A percentile compares a stretch with the other conserved stretches of the same genome.
These are phyloP conservation scores for Moniliophthora roreri DNA, from an alignment of 1,284 basidiomycete genomes.

Conservation along the genomic window DNA sequence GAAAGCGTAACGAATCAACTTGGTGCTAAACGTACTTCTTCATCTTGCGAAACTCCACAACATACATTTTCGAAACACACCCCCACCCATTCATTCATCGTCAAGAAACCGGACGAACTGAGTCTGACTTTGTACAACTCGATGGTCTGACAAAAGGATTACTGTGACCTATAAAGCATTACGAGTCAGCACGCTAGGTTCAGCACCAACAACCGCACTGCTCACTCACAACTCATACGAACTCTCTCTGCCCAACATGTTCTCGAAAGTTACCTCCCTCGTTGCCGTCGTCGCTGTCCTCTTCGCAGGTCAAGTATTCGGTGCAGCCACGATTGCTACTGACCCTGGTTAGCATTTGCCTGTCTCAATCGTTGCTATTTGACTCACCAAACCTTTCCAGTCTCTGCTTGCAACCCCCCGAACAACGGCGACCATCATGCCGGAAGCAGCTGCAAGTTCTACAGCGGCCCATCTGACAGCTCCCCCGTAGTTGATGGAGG, in stretches of 20 bases:
- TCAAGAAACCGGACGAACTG: too few relatives aligned
- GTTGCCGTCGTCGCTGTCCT: conserved; percentile 2
- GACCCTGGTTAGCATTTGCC: not conserved
- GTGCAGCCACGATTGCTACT: conserved; percentile 3
- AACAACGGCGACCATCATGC: conserved; percentile 1
- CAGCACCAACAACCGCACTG: too few relatives aligned
- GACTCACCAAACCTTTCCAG: not conserved
- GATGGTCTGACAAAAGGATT: too few relatives aligned
- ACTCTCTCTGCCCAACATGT: conserved; percentile 3
- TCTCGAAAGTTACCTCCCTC: not conserved
- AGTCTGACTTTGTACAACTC: too few relatives aligned
- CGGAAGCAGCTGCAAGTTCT: conserved; percentile 7
- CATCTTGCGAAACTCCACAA: too few relatives aligned
- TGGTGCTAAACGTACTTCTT: too few relatives aligned
- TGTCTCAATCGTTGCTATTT: not conserved
- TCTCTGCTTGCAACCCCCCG: conserved; percentile 3
- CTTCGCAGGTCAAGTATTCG: conserved; percentile 3
- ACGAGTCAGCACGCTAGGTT: too few relatives aligned
- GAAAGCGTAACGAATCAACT: too few relatives aligned
- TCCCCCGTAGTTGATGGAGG: not conserved
- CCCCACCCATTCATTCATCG: too few relatives aligned
- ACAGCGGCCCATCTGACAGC: not conserved
- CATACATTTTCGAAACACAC: too few relatives aligned
- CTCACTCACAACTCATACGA: not conserved
- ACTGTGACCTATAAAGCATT: too few relatives aligned